Percentiles rank a stretch among this genome's conserved stretches.
Conservation (phyloP, 768 basidiomycete species). For the Psilocybe tampanensis region DNA sequence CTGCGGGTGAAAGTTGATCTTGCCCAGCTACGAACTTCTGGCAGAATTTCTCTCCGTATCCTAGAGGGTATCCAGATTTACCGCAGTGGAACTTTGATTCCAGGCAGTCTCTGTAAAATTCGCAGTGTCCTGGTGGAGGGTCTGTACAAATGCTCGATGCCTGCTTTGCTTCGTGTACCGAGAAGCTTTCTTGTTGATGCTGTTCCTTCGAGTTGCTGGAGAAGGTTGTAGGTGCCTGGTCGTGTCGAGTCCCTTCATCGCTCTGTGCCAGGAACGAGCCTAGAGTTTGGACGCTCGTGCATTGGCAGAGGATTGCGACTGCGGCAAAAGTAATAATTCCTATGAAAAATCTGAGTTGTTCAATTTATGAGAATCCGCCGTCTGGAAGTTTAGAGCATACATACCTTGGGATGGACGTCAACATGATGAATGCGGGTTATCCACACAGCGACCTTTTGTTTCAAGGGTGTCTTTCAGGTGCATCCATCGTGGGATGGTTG, state of each 20-base stretch:
- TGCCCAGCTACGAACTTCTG: slow-evolving; percentile 35
- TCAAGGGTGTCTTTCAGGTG: too few relatives aligned
- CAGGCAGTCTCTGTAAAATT: slow-evolving; percentile 47
- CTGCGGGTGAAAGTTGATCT: slow-evolving; percentile 28
- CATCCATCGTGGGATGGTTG: too few relatives aligned
- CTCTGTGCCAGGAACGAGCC: background rate
- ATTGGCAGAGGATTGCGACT: background rate
- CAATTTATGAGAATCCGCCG: background rate
- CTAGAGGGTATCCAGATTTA: slow-evolving; percentile 42
- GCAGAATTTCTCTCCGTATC: slow-evolving; percentile 43
- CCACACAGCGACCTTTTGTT: too few relatives aligned
- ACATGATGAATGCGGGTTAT: background rate
- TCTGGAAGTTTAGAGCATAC: background rate
- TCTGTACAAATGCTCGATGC: slow-evolving; percentile 19
- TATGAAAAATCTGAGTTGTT: background rate
- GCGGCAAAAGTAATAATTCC: background rate
- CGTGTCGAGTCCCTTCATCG: background rate
- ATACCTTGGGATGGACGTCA: background rate
- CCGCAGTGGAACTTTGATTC: slow-evolving; percentile 49
- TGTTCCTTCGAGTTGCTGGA: background rate
- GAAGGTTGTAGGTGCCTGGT: background rate
- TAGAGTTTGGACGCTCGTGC: background rate
- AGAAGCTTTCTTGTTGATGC: too few relatives aligned
- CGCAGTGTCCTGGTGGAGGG: slow-evolving; percentile 40
- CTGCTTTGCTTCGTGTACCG: background rate